A percentile compares a stretch with the other conserved stretches of the same genome.
Evolutionary conservation across 305 asterid species (phyloP).

Genomic region (Rubia balearica): DNA sequence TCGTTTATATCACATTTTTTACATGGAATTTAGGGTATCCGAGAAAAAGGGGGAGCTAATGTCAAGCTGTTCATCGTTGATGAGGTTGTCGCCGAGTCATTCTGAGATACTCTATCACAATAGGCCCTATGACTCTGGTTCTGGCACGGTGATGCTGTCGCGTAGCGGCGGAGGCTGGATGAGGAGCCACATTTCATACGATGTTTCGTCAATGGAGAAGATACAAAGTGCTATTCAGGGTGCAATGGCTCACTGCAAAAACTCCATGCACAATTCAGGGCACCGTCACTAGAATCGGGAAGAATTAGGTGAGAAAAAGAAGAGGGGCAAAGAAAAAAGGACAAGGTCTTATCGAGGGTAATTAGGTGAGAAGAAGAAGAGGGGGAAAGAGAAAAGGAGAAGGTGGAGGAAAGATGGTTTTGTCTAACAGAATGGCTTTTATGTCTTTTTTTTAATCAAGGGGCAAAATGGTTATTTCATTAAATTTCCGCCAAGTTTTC

Average conservation of each 20-base stretch:
- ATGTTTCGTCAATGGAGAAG: slow-evolving; percentile 71
- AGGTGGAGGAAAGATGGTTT: too few relatives aligned
- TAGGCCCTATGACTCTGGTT: too few relatives aligned
- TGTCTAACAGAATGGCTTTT: too few relatives aligned
- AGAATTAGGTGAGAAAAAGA: too few relatives aligned
- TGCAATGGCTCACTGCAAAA: slow-evolving; percentile 82
- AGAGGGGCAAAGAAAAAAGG: too few relatives aligned
- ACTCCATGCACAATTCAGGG: slow-evolving; percentile 45
- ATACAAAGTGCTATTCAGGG: slow-evolving; percentile 79
- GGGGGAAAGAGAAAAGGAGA: too few relatives aligned
- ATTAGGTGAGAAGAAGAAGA: too few relatives aligned
- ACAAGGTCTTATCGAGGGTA: too few relatives aligned
- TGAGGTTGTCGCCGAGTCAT: slow-evolving; percentile 66
- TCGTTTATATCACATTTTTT: too few relatives aligned
- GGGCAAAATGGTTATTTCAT: too few relatives aligned
- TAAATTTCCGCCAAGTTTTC: too few relatives aligned
- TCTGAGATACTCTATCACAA: slow-evolving; percentile 30
- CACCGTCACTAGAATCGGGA: slow-evolving; percentile 34
- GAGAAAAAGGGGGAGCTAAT: slow-evolving; percentile 37
- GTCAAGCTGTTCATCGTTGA: slow-evolving; percentile 80
- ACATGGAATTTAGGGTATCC: slow-evolving; percentile 65
- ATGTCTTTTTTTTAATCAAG: too few relatives aligned
- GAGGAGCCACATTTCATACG: slow-evolving; percentile 14
- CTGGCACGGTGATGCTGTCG: slow-evolving; percentile 24
- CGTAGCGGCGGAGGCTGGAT: slow-evolving; percentile 2